Base-by-base conservation (phyloP, 257 asterid species). In the Penstemon davidsonii region DNA sequence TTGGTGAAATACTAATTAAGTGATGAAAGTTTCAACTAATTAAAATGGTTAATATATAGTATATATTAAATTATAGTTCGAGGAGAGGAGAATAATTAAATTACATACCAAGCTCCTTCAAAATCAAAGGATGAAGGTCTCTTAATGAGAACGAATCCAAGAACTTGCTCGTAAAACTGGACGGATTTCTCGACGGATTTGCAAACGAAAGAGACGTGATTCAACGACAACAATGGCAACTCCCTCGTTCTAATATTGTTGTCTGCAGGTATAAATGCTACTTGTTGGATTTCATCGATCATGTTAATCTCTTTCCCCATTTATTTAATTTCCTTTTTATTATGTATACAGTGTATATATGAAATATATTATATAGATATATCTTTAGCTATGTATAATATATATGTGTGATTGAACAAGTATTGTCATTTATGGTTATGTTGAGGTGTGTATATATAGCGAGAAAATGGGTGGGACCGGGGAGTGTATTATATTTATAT, bases 41-140 rank as follows among this genome's bases (percentile, higher is more conserved):
- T 15, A 15, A 15, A 15, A 15, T 15, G 18, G 18, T 15, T 15
- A 15, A 15, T n/a, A n/a, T n/a, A n/a, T 15, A 15, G 18, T 15
- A 15, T 15, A 15, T 15, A 15, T 15, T 15, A 15, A 15, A 15
- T 15, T 15, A 15, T 15, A 15, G 18, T 15, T 15, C 18, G 18
- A 15, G 18, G 18, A 15, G 18, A 15, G 18, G 18, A 15, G 18
- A 15, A 15, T 15, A 15, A 15, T 15, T 15, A 15, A 15, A 15
- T 15, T 15, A 15, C 18, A 12, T 82, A 90, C 96, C 95, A 90
- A 69, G 97, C 96, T 49, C 97, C 97, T 75, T 88, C 88, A 47
- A 90, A 90, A 73, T 88, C 86, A 56, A 90, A 84, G 45, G 97
- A 90, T 66, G 96, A 88, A 0, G 97, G 97, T 55, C 97, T 75